Evolutionary conservation across 2,329 filamentous ascomycete species (phyloP), one percentile per base, ranked within the genome.

Genomic region (Macrophomina tecta): DNA sequence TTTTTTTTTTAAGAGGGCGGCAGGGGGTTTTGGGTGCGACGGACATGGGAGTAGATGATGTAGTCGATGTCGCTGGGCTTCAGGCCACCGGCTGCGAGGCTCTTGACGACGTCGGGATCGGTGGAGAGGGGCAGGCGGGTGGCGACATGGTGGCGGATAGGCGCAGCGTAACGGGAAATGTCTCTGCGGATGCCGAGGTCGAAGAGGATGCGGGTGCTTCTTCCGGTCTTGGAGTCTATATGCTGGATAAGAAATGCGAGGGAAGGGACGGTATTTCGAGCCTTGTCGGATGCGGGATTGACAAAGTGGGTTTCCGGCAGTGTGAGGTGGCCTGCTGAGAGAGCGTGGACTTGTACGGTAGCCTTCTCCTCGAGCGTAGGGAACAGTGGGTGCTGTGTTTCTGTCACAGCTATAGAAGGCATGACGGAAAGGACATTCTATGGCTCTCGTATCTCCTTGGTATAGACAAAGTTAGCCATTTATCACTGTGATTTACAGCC

Each of bases 181-280:
- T 83, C 77, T 52, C 81, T 79, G 63, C 84, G 82, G 23, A 86
- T 75, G 8, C 85, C 84, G 8, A 87, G 80, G 70, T 87, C 85
- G 73, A 87, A 87, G 68, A 87, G 74, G 7, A 86, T 75, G 72
- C 66, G 77, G 74, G 68, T 72, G 18, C 63, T 75, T 67, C 71
- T 76, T 8, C 18, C 42, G 14, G 16, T 56, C 12, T 23, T 48
- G 45, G 14, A 23, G 49, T 30, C 32, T 12, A 58, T 38, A 23
- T 87, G 85, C 32, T 77, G 80, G 40, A 87, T 80, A 1, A 87
- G 76, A 70, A 87, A 87, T 0, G 81, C 81, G 2, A 87, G 76
- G 0, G 83, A 86, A 1, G 85, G 85, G 0, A 86, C 84, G 3
- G 82, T 85, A 4, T 76, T 76, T 66, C 78, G 76, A 28, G 81